Conservation (phyloP, 108 stramenopile genomes). For the Fragilariopsis cylindrus region DNA sequence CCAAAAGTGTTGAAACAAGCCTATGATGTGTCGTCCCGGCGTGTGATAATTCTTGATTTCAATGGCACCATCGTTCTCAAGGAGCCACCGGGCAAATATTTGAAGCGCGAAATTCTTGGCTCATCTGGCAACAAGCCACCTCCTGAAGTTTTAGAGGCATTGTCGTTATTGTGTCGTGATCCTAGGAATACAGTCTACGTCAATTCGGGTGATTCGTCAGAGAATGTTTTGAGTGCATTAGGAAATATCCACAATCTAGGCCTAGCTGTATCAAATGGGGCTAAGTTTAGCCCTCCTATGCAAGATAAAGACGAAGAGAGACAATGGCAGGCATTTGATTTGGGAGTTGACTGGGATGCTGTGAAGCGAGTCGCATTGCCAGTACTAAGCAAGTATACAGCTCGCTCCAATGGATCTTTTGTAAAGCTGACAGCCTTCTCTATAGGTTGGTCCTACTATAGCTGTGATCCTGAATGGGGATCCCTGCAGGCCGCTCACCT, state of each 20-base stretch:
- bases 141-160: slow-evolving; percentile 65
- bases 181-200: slow-evolving; percentile 90
- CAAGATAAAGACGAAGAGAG: slow-evolving; percentile 35
- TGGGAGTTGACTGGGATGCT: slow-evolving; percentile 92
- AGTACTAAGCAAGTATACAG: slow-evolving; percentile 92
- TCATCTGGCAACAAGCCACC: slow-evolving; percentile 86
- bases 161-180: slow-evolving; percentile 74
- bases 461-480: slow-evolving; percentile 99
- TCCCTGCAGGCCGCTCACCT: slow-evolving; percentile 91
- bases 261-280: slow-evolving; percentile 93
- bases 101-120: slow-evolving; percentile 95
- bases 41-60: slow-evolving; percentile 97
- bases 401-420: slow-evolving; percentile 90
- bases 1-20: slow-evolving; percentile 60
- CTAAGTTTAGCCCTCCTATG: slow-evolving; percentile 76
- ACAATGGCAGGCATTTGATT: slow-evolving; percentile 78
- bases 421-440: slow-evolving; percentile 90
- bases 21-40: slow-evolving; percentile 64
- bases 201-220: slow-evolving; percentile 85
- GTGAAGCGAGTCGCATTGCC: slow-evolving; percentile 89
- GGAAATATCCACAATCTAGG: slow-evolving; percentile 86
- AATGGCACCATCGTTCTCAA: slow-evolving; percentile 96
- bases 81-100: slow-evolving; percentile 93
- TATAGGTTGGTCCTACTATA: slow-evolving; percentile 97
- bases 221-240: slow-evolving; percentile 84